A percentile compares a stretch with the other conserved stretches of the same genome.
Conservation (phyloP, 2,329 filamentous ascomycete species). For the Neonectria faginata region DNA sequence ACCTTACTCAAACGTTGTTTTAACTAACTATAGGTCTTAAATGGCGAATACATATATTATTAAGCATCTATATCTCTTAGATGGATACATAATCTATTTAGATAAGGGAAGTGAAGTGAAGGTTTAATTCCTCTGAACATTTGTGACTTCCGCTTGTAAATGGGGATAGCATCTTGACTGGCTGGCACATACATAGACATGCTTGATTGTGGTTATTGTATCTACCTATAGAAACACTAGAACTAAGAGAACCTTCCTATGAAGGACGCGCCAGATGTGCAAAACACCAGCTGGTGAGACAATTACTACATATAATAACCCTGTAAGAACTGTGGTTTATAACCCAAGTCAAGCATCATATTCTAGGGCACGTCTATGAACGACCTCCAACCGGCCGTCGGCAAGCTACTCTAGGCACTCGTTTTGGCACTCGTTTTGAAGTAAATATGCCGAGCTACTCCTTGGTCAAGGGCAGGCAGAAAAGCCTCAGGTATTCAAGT, state of each 20-base stretch:
- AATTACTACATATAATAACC: background rate
- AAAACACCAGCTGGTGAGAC: no score
- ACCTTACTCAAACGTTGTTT: background rate
- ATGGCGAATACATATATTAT: no score
- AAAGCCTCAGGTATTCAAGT: background rate
- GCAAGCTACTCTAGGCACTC: background rate
- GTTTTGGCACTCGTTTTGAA: background rate
- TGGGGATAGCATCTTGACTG: no score
- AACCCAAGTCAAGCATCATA: background rate
- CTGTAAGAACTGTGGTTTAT: background rate
- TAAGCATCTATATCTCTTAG: no score
- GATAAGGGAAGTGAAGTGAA: no score
- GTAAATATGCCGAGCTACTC: background rate
- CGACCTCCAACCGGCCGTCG: background rate
- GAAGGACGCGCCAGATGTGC: no score
- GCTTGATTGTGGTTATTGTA: no score
- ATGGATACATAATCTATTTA: no score
- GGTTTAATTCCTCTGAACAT: no score
- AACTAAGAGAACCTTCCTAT: background rate
- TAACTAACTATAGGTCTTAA: no score
- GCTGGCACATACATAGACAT: no score
- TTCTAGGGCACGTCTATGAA: background rate
- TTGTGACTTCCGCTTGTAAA: no score
- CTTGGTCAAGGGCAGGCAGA: background rate
- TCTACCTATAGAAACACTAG: background rate